Percentiles rank a stretch among this genome's conserved stretches.
Evolutionary conservation across 2,329 filamentous ascomycete species (phyloP).

Genomic region (Ophiostoma angusticollis): DNA sequence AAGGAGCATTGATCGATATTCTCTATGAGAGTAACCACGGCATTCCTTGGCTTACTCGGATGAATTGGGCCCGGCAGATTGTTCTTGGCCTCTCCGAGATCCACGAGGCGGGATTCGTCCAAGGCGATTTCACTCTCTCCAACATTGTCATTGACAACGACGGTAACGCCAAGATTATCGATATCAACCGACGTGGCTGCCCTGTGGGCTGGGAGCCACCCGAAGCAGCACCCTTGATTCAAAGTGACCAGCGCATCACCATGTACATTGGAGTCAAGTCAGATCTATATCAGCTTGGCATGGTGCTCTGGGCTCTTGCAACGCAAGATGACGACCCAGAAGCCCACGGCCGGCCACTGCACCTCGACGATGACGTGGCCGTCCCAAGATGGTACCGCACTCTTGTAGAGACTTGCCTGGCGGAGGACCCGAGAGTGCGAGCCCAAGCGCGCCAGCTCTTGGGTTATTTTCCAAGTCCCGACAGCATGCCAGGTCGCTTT

Average conservation of each 20-base stretch:
- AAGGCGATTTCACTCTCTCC: conserved; percentile 92
- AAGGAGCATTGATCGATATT: conserved; percentile 80
- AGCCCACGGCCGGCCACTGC: conserved; percentile 57
- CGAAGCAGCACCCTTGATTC: conserved; percentile 73
- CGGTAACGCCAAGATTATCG: conserved; percentile 89
- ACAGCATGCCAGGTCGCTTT: conserved; percentile 15
- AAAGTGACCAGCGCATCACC: conserved; percentile 77
- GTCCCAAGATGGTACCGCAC: conserved; percentile 70
- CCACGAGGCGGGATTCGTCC: conserved; percentile 90
- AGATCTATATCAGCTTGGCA: conserved; percentile 88
- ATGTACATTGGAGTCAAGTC: conserved; percentile 99
- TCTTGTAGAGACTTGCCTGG: conserved; percentile 66
- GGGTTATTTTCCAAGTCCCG: conserved; percentile 45
- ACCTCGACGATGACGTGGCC: conserved; percentile 41
- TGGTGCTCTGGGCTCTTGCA: conserved; percentile 90
- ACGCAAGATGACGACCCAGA: conserved; percentile 86
- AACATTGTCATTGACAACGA: conserved; percentile 87
- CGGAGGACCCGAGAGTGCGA: conserved; percentile 57
- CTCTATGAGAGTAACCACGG: conserved; percentile 63
- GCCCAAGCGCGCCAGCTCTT: conserved; percentile 62
- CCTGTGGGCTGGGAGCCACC: conserved; percentile 96
- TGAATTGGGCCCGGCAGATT: conserved; percentile 85
- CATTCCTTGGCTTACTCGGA: conserved; percentile 57
- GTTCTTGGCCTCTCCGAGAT: conserved; percentile 81
- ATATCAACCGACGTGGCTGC: conserved; percentile 95